Evolutionary conservation across 2,329 filamentous ascomycete species (phyloP), one percentile per base, ranked within the genome.

Genomic region (Biscogniauxia mediterranea): DNA sequence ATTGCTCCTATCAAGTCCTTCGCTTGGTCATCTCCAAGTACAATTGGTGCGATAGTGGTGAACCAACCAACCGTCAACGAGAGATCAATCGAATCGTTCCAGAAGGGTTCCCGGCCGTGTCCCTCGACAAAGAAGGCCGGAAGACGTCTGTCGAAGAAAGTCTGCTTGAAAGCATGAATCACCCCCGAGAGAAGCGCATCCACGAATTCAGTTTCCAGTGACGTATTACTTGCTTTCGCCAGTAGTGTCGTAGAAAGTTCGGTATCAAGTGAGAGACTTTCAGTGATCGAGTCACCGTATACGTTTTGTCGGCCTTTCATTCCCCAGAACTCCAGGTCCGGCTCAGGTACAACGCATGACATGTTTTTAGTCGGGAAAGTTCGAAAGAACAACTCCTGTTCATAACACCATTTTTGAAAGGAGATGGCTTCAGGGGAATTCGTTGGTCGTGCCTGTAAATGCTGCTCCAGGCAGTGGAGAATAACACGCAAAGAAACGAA

Each of bases 31-130:
- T 19, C 52, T 25, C 5, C 38, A 15, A 46, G 38, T 46, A 46
- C 15, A 46, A 59, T 28, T 5, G 61, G 58, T 17, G 23, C 15
- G 3, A 60, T n/a, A 19, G 26, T 58, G 20, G 62, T 64, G 32
- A 64, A 64, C 62, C 65, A 66, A 11, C 65, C 65, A 9, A 66
- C 59, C 19, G 60, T 61, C 20, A 54, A 54, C 13, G 56, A 57
- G 17, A 64, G n/a, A n/a, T 66, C 63, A 8, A 65, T 54, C 23
- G 23, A 26, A 13, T 58, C 55, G 26, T 56, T 25, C 20, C 38
- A 19, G 19, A 54, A 52, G 9, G 57, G 56, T 52, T 66, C 61
- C 4, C 65, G 61, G 3, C 65, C 65, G 19, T 66, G 65, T 5
- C 61, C 59, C 56, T 66, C 65, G 19, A 57, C 20, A 32, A 59